Base-by-base conservation (phyloP, 208 protist genomes). In the Porcisia deanei region DNA sequence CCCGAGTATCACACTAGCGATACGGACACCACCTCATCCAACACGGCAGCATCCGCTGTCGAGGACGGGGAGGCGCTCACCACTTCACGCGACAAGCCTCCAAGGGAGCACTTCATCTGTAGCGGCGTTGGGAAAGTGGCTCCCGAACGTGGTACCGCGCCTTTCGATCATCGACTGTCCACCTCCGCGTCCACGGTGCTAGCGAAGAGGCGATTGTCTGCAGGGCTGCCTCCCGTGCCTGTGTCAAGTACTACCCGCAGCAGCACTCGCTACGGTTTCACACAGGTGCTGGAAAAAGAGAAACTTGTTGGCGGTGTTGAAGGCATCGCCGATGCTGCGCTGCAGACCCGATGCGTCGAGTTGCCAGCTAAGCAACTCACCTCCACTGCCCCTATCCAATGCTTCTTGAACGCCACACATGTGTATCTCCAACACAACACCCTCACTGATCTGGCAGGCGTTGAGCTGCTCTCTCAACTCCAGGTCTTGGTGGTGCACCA, bases 391-490 rank as follows among this genome's bases (percentile, higher is more conserved):
- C 45, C 82, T 1, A 71, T 90, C 1, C 88, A 93, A 75, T 89
- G 83, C 67, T 93, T 94, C 66, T 73, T 92, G 39, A 97, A 93
- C 73, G 84, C 83, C 34, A 94, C 91, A 12, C 89, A 94, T 79
- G 60, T 97, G 22, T 93, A 95, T 75, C 78, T 95, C 18, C 90
- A 94, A 75, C 80, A 94, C 82, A 97, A 97, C 78, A 47, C 61
- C 1, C 55, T 97, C 20, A 41, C 65, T 39, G 72, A 58, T 47
- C 66, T 97, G 2, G 90, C 92, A 7, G 92, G 90, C 37, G 57
- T 97, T 34, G 71, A 85, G 60, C 79, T 97, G 63, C 83, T 94
- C 20, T 71, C 67, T 8, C 80, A 93, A 37, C 84, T 97, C 16
- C 79, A 76, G 20, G 89, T 94, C 76, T 70, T 94, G 8, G 92